Base-by-base conservation (phyloP, 176 grass and related monocot species). In the Zoysia japonica region DNA sequence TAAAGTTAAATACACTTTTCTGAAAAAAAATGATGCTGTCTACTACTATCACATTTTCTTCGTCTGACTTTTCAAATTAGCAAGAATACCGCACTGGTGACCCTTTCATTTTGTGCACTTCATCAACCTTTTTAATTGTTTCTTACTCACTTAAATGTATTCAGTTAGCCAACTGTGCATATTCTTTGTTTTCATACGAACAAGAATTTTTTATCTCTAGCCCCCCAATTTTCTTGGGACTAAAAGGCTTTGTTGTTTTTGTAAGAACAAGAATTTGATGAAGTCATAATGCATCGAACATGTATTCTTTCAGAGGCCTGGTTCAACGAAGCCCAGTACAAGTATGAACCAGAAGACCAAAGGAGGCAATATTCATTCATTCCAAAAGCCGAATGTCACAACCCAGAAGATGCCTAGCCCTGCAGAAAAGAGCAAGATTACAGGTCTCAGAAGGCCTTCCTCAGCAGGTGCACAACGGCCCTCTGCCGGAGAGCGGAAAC, bases 281-380 rank as follows among this genome's bases (percentile, higher is more conserved):
- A 88, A 72, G 13, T 74, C 11, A 44, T 62, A 72, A 80, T n/a
- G 45, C 38, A 38, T 80, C 61, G 64, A 76, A 48, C 54, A 52
- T 78, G 48, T 72, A 88, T 12, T 14, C 56, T 88, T 84, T 82
- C 89, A 94, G 89, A 81, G 67, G 52, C 72, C 78, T 87, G 59
- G 8, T 72, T 67, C 82, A 46, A 54, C 59, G 43, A 84, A 87
- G 70, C 61, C 43, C n/a, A 56, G 48, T 54, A 71, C 50, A 46
- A 72, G 69, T 77, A 56, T 50, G 20, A 92, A 86, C 72, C 86
- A 78, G 78, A 90, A 88, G 75, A 56, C 80, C 7, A 99, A 84
- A 68, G 47, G 48, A 11, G 79, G 88, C 55, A 71, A 12, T 42
- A 63, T 78, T 57, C 65, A 12, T 11, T 61, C 83, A 81, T 40